These are phyloP conservation scores for Ascochyta pisi DNA, from an alignment of 2,329 filamentous ascomycete genomes.

Conservation along the genomic window DNA sequence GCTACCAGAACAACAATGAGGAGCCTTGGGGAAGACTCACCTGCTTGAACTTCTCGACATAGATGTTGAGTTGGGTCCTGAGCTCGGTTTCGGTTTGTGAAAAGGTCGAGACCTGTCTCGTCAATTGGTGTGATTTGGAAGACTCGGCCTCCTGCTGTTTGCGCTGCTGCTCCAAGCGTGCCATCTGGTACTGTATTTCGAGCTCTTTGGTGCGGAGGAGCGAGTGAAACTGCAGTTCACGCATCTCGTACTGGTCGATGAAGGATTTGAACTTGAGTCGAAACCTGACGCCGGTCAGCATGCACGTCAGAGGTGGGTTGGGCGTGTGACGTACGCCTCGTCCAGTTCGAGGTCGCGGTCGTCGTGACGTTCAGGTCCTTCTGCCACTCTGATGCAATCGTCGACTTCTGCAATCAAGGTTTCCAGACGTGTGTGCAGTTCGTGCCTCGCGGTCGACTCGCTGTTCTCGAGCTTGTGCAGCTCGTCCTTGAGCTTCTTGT, in stretches of 20 bases:
- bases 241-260: slow-evolving; percentile 94
- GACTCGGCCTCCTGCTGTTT: slow-evolving; percentile 85
- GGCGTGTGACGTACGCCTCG: slow-evolving; percentile 71
- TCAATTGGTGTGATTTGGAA: slow-evolving; percentile 81
- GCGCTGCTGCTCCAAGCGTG: slow-evolving; percentile 86
- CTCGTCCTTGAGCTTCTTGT: slow-evolving; percentile 98
- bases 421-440: slow-evolving; percentile 85
- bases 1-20: slow-evolving; percentile 34
- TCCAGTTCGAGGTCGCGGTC: slow-evolving; percentile 88
- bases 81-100: slow-evolving; percentile 95
- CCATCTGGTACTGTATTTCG: slow-evolving; percentile 90
- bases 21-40: slow-evolving; percentile 59
- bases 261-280: slow-evolving; percentile 90
- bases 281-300: slow-evolving; percentile 50
- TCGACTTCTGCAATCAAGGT: slow-evolving; percentile 83
- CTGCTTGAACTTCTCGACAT: slow-evolving; percentile 99
- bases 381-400: slow-evolving; percentile 85
- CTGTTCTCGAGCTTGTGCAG: slow-evolving; percentile 82
- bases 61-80: slow-evolving; percentile 93
- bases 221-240: slow-evolving; percentile 92
- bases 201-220: slow-evolving; percentile 93
- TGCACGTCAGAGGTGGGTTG: neutral
- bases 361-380: slow-evolving; percentile 75
- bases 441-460: slow-evolving; percentile 80
- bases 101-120: slow-evolving; percentile 90